Evolutionary conservation across 345 rosid species (phyloP), one percentile per base, ranked within the genome.

Genomic region (Rhizophora mangle): DNA sequence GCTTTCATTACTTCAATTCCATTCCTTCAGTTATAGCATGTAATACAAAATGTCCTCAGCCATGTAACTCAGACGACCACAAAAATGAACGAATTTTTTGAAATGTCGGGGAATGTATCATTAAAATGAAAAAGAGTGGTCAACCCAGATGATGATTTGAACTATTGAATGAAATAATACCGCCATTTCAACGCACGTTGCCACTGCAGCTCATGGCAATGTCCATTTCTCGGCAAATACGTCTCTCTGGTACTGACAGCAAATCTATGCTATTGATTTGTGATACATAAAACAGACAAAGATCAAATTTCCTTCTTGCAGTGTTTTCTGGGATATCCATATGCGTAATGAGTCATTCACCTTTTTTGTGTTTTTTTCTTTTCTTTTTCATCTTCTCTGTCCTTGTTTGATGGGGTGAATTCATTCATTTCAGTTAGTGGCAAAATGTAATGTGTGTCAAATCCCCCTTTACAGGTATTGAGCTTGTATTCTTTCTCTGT

Each of bases 401-500:
- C 37, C 37, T 34, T 34, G 37, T 34, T 34, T 7, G 37, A 5
- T 34, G 36, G 36, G 29, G 4, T 68, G 57, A 60, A 59, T 59
- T 31, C 56, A 65, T 37, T 62, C 65, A 62, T 31, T 20, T 64
- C 52, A 51, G 30, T 49, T 46, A 60, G 55, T 53, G 52, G 27
- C 39, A 34, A 62, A 63, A 36, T 47, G 6, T 27, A 30, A 34
- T 21, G 49, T 43, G 18, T 30, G 71, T 54, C 34, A 46, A 34
- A 20, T 20, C 58, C 10, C 30, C 37, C 49, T 34, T 72, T 79
- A 94, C 72, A 94, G 91, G 82, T 94, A 94, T 69, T 89, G 97
- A 73, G 86, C 66, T 82, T 94, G 98, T 91, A 94, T 94, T 80
- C 98, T 89, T 58, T 89, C 98, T 74, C 97, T 87, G 82, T 94